Conservation (phyloP, 176 grass and related monocot genomes). For the Miscanthus lutarioriparius region DNA sequence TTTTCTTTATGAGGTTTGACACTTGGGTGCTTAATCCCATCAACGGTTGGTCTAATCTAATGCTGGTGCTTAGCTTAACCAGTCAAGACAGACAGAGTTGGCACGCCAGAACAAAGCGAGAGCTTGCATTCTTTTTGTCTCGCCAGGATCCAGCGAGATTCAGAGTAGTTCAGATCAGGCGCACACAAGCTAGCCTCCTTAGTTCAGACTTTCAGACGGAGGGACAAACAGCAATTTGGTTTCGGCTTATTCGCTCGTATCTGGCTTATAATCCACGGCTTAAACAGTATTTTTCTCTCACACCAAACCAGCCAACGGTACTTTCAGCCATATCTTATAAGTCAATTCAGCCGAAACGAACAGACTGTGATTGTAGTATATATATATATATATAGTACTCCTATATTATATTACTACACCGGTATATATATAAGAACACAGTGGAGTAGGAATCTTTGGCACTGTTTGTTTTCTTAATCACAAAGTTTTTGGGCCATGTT, state of each 20-base stretch:
- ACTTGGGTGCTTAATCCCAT: constrained; percentile 17
- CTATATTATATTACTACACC: too few relatives aligned
- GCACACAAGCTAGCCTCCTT: background rate
- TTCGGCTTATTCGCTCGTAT: too few relatives aligned
- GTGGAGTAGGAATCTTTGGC: constrained; percentile 45
- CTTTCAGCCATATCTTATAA: too few relatives aligned
- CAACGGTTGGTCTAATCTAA: constrained; percentile 3
- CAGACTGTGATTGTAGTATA: too few relatives aligned
- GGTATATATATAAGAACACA: background rate
- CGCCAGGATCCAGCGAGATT: constrained; percentile 17
- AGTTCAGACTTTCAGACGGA: constrained; percentile 13
- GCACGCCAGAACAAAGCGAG: constrained; percentile 7
- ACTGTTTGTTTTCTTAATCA: background rate
- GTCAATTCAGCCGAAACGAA: too few relatives aligned
- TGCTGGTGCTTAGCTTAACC: background rate
- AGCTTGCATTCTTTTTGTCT: background rate
- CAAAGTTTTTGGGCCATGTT: background rate
- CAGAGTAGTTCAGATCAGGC: constrained; percentile 5
- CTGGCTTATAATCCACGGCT: too few relatives aligned
- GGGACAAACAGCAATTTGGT: too few relatives aligned
- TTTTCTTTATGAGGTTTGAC: background rate
- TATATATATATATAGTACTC: background rate
- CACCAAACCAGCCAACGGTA: too few relatives aligned
- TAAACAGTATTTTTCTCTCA: too few relatives aligned
- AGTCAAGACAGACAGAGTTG: constrained; percentile 26